Conservation (phyloP, 1,284 basidiomycete species). For the Athelia psychrophila region DNA sequence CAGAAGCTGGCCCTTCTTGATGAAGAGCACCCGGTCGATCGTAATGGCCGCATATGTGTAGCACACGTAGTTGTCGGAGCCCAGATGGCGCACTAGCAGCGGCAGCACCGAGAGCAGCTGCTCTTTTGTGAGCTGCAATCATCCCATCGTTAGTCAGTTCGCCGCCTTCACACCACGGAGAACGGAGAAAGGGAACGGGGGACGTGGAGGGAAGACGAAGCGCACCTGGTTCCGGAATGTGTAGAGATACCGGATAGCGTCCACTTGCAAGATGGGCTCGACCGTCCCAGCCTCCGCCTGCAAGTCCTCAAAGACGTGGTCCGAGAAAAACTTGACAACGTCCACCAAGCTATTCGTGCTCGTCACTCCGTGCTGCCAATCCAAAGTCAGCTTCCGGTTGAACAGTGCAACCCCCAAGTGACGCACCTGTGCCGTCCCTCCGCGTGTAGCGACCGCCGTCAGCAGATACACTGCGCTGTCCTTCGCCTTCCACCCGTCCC, state of each 20-base stretch:
- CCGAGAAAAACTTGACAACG: constrained; percentile 93
- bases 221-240: constrained; percentile 93
- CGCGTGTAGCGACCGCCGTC: constrained; percentile 87
- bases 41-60: constrained; percentile 91
- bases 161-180: no score
- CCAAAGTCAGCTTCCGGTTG: constrained; percentile 2
- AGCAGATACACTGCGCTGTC: constrained; percentile 95
- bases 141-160: background rate
- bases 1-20: constrained; percentile 73
- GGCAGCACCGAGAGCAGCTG: constrained; percentile 93
- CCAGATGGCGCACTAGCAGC: constrained; percentile 82
- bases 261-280: constrained; percentile 92
- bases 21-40: constrained; percentile 86
- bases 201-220: background rate
- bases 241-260: constrained; percentile 92
- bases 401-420: background rate
- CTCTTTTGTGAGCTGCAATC: constrained; percentile 83
- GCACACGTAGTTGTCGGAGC: constrained; percentile 79
- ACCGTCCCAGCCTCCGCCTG: constrained; percentile 68
- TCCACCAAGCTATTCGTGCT: constrained; percentile 91
- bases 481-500: constrained; percentile 84
- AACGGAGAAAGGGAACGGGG: constrained; percentile 1
- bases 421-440: constrained; percentile 77
- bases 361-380: constrained; percentile 80
- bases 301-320: constrained; percentile 88